Evolutionary conservation across 2,329 filamentous ascomycete genomes (phyloP), one percentile per base, ranked within the genome.

Genomic region (Aspergillus neotritici): DNA sequence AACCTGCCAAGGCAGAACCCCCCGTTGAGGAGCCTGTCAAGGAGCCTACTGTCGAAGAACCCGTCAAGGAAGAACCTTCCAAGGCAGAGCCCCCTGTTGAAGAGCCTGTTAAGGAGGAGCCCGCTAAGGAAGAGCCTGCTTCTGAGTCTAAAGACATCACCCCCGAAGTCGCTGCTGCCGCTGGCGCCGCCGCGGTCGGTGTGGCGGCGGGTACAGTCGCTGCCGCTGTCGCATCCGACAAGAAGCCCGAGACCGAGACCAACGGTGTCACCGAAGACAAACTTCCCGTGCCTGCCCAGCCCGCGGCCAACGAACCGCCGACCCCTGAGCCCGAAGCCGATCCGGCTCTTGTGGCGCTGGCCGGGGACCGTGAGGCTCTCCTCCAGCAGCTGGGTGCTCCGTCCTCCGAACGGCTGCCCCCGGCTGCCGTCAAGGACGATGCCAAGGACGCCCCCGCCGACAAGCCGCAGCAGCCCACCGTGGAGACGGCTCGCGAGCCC

Each of bases 391-490:
- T 64, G 33, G 57, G 60, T 31, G 47, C 55, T 31, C 61, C 62
- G 3, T 62, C 61, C 9, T 57, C 58, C 14, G 59, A 63, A 25
- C 53, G 60, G 31, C 37, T 61, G 33, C 40, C 55, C 21, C 41
- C 54, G 15, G 48, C 49, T 91, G 87, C 41, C 85, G 94, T 74
- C 87, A 53, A 51, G 40, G 46, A 40, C n/a, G 40, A 35, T 16
- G 29, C 44, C 17, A 47, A 51, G 8, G 46, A 40, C 25, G 34
- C 51, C 16, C 28, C 41, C 11, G 40, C 48, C 37, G 46, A 50
- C 42, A 45, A 41, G 25, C 39, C 40, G 31, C 46, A 43, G 32
- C 41, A 47, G 44, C 35, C 50, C 30, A 28, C 32, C 43, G 6
- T 41, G 31, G 13, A 39, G 16, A 31, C 38, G 13, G 30, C 40